phyloP scores from a whole-genome alignment of 192 early-diverging fungal genomes.

The Podila verticillata region DNA sequence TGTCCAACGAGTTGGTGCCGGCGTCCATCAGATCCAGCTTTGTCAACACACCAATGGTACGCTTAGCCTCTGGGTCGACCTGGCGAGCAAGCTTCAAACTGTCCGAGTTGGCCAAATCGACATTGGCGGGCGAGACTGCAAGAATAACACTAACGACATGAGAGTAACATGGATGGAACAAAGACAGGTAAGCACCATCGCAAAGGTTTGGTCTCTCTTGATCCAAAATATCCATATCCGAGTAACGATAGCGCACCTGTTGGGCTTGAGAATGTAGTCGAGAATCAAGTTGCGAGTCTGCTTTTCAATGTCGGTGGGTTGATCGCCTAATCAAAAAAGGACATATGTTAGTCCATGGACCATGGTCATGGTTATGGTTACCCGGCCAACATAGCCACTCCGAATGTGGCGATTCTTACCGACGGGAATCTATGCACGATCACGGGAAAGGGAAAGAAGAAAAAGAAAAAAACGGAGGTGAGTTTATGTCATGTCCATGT shows the following conservation, averaged over 20 bases:
- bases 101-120: constrained; percentile 85
- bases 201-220: not conserved
- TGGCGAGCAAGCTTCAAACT: constrained; percentile 86
- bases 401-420: constrained; percentile 33
- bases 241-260: constrained; percentile 55
- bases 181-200: not conserved
- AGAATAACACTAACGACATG: constrained; percentile 71
- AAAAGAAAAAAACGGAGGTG: not conserved
- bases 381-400: too few relatives aligned
- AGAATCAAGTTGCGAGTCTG: constrained; percentile 80
- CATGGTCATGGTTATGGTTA: too few relatives aligned
- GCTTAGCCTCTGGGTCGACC: constrained; percentile 81
- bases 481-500: too few relatives aligned
- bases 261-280: constrained; percentile 85
- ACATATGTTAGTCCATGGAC: not conserved
- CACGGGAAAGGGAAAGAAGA: not conserved
- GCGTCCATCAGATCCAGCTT: constrained; percentile 90
- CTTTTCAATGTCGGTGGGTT: constrained; percentile 84
- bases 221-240: not conserved
- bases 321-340: constrained; percentile 69
- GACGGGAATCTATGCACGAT: constrained; percentile 49
- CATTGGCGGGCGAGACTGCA: constrained; percentile 84
- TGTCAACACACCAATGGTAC: constrained; percentile 84
- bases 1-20: constrained; percentile 84
- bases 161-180: not conserved